Evolutionary conservation across 1,284 basidiomycete species (phyloP), one percentile per base, ranked within the genome.

Genomic region (Chalciporus sp.): DNA sequence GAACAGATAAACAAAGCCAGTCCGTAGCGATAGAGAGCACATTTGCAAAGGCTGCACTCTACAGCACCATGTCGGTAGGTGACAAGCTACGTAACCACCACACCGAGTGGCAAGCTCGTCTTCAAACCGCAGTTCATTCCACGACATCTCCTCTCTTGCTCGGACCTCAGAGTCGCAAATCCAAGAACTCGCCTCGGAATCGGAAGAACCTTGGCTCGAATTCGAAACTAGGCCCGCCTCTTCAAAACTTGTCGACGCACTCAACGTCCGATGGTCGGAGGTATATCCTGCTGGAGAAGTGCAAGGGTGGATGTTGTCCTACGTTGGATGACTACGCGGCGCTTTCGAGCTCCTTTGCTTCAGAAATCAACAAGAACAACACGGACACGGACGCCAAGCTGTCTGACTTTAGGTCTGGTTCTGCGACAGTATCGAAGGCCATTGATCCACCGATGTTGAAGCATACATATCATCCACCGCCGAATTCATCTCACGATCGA

Each of bases 11-110:
- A 17, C 28, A 41, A 17, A 7, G 33, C 33, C 44, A 9, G 50
- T 39, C 60, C 35, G 52, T 46, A 0, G 8, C 51, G 39, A 42
- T 65, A 17, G 48, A n/a, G 40, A 63, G 28, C 35, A 17, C 14
- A 1, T 11, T 56, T 7, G 58, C 61, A 39, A 65, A 58, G 49
- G 4, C 28, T 3, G 1, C 55, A 1, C 52, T 58, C 42, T 9
- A 53, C 33, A 39, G 47, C 35, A 41, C 58, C 39, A 39, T 54
- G 19, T 29, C 49, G 20, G 41, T 23, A 20, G 61, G 61, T 7
- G 55, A 65, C 11, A 14, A 41, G 19, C 61, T 62, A 19, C 58
- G 47, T 20, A 39, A 33, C 10, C 54, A 61, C 3, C 58, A 61
- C n/a, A 48, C 31, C 26, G 16, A 28, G 1, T 63, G 63, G 62